Conservation (phyloP, 2,329 filamentous ascomycete species). For the Xylaria sp. region DNA sequence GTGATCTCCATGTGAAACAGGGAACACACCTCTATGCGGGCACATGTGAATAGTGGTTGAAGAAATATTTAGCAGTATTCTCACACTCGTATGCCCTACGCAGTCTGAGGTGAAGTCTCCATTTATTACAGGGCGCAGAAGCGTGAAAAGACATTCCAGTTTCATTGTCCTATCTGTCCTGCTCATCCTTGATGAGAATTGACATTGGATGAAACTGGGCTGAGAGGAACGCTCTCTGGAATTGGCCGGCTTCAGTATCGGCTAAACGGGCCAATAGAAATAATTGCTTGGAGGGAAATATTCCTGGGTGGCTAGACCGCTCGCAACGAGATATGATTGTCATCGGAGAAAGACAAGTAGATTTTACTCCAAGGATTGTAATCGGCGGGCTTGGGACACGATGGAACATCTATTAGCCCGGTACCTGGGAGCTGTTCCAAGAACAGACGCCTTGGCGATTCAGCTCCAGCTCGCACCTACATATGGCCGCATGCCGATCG, state of each 20-base stretch:
- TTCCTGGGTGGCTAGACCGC: constrained; percentile 18
- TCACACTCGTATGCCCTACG: not conserved
- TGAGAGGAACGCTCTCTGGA: not conserved
- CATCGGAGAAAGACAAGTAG: constrained; percentile 15
- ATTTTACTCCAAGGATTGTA: constrained; percentile 1
- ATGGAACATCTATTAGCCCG: constrained; percentile 30
- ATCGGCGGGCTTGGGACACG: not conserved
- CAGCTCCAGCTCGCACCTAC: not conserved
- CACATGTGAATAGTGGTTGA: not conserved
- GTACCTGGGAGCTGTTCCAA: constrained; percentile 22
- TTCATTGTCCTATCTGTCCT: not conserved
- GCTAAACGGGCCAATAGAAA: constrained; percentile 26
- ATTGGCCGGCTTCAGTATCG: constrained; percentile 10
- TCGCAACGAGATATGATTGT: constrained; percentile 26
- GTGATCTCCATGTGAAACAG: not conserved
- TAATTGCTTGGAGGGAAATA: not conserved
- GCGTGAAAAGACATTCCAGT: not conserved
- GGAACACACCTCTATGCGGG: not conserved
- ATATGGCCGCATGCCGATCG: constrained; percentile 11
- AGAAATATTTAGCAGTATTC: not conserved
- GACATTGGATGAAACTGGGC: not conserved
- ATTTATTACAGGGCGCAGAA: not conserved
- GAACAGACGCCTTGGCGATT: not conserved
- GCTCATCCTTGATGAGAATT: not conserved
- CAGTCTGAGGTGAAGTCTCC: not conserved